Percentiles rank a stretch among this genome's conserved stretches.
These are phyloP conservation scores for Rhamnella rubrinervis DNA, from an alignment of 331 rosid genomes.

Conservation along the genomic window DNA sequence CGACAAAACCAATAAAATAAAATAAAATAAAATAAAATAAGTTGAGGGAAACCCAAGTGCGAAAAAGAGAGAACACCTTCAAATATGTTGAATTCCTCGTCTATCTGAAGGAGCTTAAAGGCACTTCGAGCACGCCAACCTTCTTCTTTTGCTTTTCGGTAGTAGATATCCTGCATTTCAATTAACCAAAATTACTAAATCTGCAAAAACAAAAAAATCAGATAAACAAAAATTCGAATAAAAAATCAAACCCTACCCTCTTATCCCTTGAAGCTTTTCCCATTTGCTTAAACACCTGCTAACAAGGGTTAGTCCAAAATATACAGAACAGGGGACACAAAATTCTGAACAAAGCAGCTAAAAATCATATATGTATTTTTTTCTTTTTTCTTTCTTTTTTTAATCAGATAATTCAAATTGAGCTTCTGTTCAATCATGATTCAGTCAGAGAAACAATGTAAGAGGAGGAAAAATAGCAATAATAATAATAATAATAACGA, in stretches of 20 bases:
- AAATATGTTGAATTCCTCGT: conserved; percentile 81
- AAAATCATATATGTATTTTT: too few relatives aligned
- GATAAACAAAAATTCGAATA: not conserved
- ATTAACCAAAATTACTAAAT: conserved; percentile 4
- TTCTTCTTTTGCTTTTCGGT: conserved; percentile 91
- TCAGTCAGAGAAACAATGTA: too few relatives aligned
- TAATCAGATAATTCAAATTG: too few relatives aligned
- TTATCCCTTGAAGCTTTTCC: conserved; percentile 92
- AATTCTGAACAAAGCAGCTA: too few relatives aligned
- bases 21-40: not conserved
- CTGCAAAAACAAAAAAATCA: not conserved
- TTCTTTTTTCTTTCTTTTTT: too few relatives aligned
- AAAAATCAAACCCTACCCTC: conserved; percentile 44
- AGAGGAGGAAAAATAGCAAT: too few relatives aligned
- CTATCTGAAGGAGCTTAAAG: conserved; percentile 81
- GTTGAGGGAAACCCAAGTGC: not conserved
- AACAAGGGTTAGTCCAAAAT: too few relatives aligned
- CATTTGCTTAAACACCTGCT: conserved; percentile 28
- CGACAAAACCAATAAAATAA: not conserved
- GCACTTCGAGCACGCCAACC: conserved; percentile 99
- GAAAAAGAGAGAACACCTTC: conserved; percentile 39
- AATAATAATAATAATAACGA: too few relatives aligned
- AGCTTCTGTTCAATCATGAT: too few relatives aligned
- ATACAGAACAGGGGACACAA: too few relatives aligned
- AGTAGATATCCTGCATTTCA: conserved; percentile 72